phyloP scores from a whole-genome alignment of 2,329 filamentous ascomycete species.

The Cladophialophora chaetospira region DNA sequence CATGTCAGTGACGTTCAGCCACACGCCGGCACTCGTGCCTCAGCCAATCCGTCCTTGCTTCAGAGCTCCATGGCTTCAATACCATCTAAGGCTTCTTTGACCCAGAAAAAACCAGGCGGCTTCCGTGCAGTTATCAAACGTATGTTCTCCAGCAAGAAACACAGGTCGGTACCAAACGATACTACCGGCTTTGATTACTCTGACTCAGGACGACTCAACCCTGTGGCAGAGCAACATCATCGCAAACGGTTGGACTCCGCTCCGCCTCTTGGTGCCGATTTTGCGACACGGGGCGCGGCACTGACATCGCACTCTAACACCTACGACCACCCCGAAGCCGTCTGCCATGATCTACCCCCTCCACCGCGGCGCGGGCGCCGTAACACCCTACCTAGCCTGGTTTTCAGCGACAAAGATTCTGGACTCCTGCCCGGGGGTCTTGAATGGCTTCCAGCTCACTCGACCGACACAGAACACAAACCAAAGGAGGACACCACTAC shows the following conservation, averaged over 20 bases:
- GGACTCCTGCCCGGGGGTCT: slow-evolving; percentile 15
- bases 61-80: slow-evolving; percentile 31
- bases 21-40: slow-evolving; percentile 17
- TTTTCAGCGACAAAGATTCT: slow-evolving; percentile 45
- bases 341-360: slow-evolving; percentile 5
- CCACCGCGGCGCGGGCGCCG: slow-evolving; percentile 36
- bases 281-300: slow-evolving; percentile 20
- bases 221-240: slow-evolving; percentile 20
- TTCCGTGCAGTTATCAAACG: slow-evolving; percentile 30
- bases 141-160: slow-evolving; percentile 32
- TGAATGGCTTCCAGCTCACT: slow-evolving; percentile 5
- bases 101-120: slow-evolving; percentile 27
- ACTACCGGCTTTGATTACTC: slow-evolving; percentile 16
- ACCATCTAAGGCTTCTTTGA: slow-evolving; percentile 28
- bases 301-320: slow-evolving; percentile 29
- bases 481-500: slow-evolving; percentile 21
- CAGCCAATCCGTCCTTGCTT: slow-evolving; percentile 25
- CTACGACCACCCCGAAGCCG: slow-evolving; percentile 12
- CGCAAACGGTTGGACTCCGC: slow-evolving; percentile 5
- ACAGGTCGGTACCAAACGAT: slow-evolving; percentile 20
- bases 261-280: neutral
- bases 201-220: slow-evolving; percentile 16
- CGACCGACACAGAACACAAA: slow-evolving; percentile 2
- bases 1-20: slow-evolving; percentile 24
- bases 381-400: slow-evolving; percentile 48